These are phyloP conservation scores for Exophiala lecanii-corni DNA, from an alignment of 2,329 filamentous ascomycete genomes.

Conservation along the genomic window DNA sequence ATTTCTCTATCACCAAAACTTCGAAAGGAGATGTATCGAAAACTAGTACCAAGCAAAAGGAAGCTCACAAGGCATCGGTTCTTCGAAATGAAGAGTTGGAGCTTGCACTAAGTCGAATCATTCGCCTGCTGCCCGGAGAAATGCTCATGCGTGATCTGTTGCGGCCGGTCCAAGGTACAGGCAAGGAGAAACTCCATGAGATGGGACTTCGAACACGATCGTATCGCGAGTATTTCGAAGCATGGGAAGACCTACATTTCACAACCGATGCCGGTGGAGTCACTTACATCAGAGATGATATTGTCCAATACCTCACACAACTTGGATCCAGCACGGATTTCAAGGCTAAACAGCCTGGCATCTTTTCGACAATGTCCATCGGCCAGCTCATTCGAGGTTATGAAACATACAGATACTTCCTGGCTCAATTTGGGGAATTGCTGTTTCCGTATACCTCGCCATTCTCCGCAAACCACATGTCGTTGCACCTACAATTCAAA, in stretches of 20 bases:
- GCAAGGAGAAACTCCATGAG: conserved; percentile 38
- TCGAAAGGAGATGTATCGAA: too few relatives aligned
- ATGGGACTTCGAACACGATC: conserved; percentile 38
- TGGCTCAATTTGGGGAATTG: conserved; percentile 35
- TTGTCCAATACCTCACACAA: conserved; percentile 36
- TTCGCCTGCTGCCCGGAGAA: conserved; percentile 24
- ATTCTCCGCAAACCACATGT: conserved; percentile 44
- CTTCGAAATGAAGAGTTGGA: conserved; percentile 15
- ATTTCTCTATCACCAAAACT: neutral
- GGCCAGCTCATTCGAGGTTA: conserved; percentile 38
- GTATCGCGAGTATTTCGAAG: conserved; percentile 37
- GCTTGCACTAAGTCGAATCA: conserved; percentile 20
- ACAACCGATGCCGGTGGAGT: conserved; percentile 30
- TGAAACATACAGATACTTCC: conserved; percentile 40
- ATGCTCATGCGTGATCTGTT: conserved; percentile 32
- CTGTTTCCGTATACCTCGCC: conserved; percentile 35
- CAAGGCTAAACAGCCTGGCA: conserved; percentile 8
- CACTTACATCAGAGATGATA: conserved; percentile 37
- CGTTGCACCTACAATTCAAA: conserved; percentile 39
- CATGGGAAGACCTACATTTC: conserved; percentile 35
- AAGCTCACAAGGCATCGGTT: neutral
- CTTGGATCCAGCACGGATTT: conserved; percentile 14
- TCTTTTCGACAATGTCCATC: conserved; percentile 14
- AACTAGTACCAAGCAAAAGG: neutral
- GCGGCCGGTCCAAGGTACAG: conserved; percentile 35